These are phyloP conservation scores for Tetrahymena malaccensis DNA, from an alignment of 73 alveolate species.

Conservation along the genomic window DNA sequence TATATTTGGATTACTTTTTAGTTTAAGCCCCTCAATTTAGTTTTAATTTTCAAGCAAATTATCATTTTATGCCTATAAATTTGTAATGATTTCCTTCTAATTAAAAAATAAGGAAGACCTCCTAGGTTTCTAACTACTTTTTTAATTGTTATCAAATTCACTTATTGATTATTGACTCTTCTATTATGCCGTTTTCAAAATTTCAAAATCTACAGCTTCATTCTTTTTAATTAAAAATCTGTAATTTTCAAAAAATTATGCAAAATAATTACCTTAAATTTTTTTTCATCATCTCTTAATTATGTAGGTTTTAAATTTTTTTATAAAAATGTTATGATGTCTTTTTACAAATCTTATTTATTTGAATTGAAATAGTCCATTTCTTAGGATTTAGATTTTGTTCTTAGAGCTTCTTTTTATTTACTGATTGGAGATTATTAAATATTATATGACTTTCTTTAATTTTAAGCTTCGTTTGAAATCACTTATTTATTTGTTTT, in stretches of 20 bases:
- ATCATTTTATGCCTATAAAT: neutral
- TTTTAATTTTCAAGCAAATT: neutral
- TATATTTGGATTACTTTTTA: neutral
- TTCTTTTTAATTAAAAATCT: neutral
- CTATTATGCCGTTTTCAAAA: neutral
- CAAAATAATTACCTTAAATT: neutral
- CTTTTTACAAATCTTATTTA: neutral
- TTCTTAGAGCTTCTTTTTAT: neutral
- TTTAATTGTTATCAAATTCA: neutral
- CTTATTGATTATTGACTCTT: neutral
- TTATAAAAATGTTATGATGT: no score
- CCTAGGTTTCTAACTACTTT: neutral
- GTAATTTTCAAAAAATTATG: no score
- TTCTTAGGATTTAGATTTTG: neutral
- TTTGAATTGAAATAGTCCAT: no score
- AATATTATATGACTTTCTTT: neutral
- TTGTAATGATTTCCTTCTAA: neutral
- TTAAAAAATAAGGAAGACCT: neutral
- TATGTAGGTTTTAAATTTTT: neutral
- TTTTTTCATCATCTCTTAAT: neutral
- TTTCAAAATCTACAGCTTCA: neutral
- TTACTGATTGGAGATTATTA: neutral
- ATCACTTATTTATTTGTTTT: no score
- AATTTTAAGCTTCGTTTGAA: no score
- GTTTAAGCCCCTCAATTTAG: neutral